Percentiles rank a stretch among this genome's conserved stretches.
Conservation (phyloP, 1,284 basidiomycete species). For the Sanghuangporus sanghuang region DNA sequence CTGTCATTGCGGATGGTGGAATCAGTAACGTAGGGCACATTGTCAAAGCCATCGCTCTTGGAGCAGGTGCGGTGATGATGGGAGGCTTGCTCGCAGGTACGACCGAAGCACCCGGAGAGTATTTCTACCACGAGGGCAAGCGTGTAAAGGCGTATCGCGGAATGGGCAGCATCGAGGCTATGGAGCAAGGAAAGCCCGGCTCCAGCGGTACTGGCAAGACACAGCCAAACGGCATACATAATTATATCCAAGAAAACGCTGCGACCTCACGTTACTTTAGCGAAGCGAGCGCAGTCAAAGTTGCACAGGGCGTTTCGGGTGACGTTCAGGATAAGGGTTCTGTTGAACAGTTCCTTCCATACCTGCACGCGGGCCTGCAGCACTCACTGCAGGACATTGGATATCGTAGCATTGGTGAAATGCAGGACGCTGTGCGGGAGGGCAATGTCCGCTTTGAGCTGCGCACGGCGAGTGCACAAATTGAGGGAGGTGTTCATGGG, state of each 20-base stretch:
- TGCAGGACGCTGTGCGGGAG: constrained; percentile 58
- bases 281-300: constrained; percentile 91
- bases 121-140: constrained; percentile 98
- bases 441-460: constrained; percentile 88
- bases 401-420: constrained; percentile 57
- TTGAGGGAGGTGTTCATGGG: constrained; percentile 95
- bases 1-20: constrained; percentile 97
- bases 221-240: background rate
- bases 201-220: background rate
- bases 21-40: constrained; percentile 96
- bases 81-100: constrained; percentile 95
- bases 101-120: constrained; percentile 96
- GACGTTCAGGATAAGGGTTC: constrained; percentile 98
- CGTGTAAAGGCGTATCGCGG: constrained; percentile 98
- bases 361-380: constrained; percentile 89
- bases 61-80: constrained; percentile 98
- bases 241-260: constrained; percentile 75
- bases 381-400: constrained; percentile 97
- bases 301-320: constrained; percentile 95
- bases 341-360: constrained; percentile 87
- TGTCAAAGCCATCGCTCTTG: constrained; percentile 93
- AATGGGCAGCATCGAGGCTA: constrained; percentile 96
- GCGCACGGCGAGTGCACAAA: constrained; percentile 91
- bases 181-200: constrained; percentile 77
- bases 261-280: constrained; percentile 98